Evolutionary conservation across 495 filamentous ascomycete genomes (phyloP), one percentile per base, ranked within the genome.

Genomic region (Zalerion maritima): DNA sequence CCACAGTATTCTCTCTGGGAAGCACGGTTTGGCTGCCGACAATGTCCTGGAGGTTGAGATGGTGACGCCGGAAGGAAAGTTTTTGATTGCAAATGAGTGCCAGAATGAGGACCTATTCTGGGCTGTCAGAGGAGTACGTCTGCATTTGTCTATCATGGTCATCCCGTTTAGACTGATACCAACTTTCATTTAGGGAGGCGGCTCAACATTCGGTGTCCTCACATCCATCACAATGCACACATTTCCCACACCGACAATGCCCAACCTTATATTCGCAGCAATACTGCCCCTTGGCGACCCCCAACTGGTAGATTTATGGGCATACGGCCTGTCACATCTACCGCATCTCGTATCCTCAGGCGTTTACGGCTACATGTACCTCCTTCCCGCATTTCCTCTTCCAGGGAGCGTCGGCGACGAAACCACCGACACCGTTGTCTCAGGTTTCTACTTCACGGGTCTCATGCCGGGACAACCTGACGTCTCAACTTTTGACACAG

Each of bases 21-120:
- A 39, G 2, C 71, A 69, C 36, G 76, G 76, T 0, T 49, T 82
- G 2, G 75, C 45, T 5, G 68, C 72, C 1, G 77, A 82, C 38
- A 60, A 73, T 19, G 62, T 72, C 1, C 54, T 80, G 3, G 59
- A 73, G 37, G 69, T 68, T 54, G 67, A 76, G 32, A 52, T 80
- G 0, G 62, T 81, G 3, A 70, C 66, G 2, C 64, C 64, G 0
- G 31, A 28, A 0, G 74, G 76, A 0, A 49, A 66, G 1, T 54
- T 69, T 11, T 28, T 75, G 17, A 61, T 49, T 0, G 65, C 63
- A 4, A 71, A 66, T 29, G 63, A 65, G 26, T 64, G 60, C 31
- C 51, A 68, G 36, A 61, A 77, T 34, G 26, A 49, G 1, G 75
- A 80, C 42, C 41, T 81, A 5, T 80, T 73, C 46, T 80, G 71